Evolutionary conservation across 768 basidiomycete genomes (phyloP).

Genomic region (Naganishia onofrii): DNA sequence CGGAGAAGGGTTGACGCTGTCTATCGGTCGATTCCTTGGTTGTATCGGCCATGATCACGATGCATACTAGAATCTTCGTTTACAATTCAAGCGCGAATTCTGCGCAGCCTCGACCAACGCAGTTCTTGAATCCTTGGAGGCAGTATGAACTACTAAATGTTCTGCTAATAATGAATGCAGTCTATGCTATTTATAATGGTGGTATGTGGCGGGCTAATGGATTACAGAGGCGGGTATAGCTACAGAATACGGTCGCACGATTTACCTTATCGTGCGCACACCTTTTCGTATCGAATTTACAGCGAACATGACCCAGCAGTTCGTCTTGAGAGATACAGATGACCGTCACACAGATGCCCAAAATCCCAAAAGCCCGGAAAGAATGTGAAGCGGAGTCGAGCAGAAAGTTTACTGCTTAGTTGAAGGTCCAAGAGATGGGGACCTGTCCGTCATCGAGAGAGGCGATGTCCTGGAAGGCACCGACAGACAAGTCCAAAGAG

Average conservation of each 20-base stretch:
- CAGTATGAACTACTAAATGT: neutral
- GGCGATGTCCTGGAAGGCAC: slow-evolving; percentile 65
- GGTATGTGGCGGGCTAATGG: neutral
- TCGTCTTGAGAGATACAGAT: slow-evolving; percentile 24
- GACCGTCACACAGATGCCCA: slow-evolving; percentile 11
- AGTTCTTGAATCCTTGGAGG: neutral
- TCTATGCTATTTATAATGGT: slow-evolving; percentile 24
- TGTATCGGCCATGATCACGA: slow-evolving; percentile 9
- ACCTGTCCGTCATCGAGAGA: slow-evolving; percentile 59
- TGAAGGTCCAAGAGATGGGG: slow-evolving; percentile 52
- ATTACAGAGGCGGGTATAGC: slow-evolving; percentile 17
- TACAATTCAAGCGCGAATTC: too few species aligned
- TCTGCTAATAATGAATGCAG: neutral
- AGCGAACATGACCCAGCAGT: slow-evolving; percentile 12
- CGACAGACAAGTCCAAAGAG: slow-evolving; percentile 61
- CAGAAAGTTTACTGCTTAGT: slow-evolving; percentile 21
- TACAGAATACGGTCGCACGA: slow-evolving; percentile 9
- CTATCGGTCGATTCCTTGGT: slow-evolving; percentile 14
- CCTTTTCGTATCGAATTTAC: slow-evolving; percentile 8
- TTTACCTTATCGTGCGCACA: neutral
- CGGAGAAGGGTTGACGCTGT: slow-evolving; percentile 14
- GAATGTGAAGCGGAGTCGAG: neutral
- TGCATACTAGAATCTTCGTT: neutral
- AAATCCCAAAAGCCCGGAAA: slow-evolving; percentile 21
- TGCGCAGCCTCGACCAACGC: too few species aligned